phyloP scores from a whole-genome alignment of 2,329 filamentous ascomycete genomes.

The Colletotrichum tamarilloi region DNA sequence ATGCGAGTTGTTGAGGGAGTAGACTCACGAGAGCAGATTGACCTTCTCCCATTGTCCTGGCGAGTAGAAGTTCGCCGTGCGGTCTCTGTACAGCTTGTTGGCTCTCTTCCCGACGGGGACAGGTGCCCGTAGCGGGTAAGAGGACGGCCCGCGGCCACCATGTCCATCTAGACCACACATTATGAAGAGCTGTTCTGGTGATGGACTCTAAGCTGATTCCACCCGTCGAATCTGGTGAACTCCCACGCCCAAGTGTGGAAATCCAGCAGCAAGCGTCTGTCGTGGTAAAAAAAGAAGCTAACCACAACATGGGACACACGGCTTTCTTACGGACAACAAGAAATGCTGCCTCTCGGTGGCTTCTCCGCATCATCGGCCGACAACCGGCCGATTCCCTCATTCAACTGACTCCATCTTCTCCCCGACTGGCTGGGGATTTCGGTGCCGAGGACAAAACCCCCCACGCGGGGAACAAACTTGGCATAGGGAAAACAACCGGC shows the following conservation, averaged over 20 bases:
- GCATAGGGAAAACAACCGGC: not conserved
- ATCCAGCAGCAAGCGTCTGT: not conserved
- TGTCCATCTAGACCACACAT: conserved; percentile 23
- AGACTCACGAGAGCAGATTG: conserved; percentile 35
- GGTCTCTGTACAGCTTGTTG: conserved; percentile 36
- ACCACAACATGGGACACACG: too few species aligned
- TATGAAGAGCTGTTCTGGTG: not conserved
- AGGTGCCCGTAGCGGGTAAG: conserved; percentile 29
- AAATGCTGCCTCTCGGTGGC: not conserved
- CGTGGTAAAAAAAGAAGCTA: not conserved
- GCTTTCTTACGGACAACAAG: not conserved
- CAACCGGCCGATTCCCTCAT: not conserved
- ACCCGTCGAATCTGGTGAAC: not conserved
- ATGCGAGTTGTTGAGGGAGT: not conserved
- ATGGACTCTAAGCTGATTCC: not conserved
- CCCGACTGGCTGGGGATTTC: conserved; percentile 1
- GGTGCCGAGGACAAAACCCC: conserved; percentile 4
- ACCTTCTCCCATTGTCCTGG: conserved; percentile 40
- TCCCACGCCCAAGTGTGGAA: not conserved
- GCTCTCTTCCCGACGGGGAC: conserved; percentile 27
- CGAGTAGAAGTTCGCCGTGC: conserved; percentile 37
- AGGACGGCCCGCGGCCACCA: not conserved
- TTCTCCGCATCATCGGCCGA: conserved; percentile 1
- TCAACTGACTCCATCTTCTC: not conserved
- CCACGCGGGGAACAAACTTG: not conserved